Percentiles rank a stretch among this genome's conserved stretches.
Conservation (phyloP, 768 basidiomycete genomes). For the Ephemerocybe angulata region DNA sequence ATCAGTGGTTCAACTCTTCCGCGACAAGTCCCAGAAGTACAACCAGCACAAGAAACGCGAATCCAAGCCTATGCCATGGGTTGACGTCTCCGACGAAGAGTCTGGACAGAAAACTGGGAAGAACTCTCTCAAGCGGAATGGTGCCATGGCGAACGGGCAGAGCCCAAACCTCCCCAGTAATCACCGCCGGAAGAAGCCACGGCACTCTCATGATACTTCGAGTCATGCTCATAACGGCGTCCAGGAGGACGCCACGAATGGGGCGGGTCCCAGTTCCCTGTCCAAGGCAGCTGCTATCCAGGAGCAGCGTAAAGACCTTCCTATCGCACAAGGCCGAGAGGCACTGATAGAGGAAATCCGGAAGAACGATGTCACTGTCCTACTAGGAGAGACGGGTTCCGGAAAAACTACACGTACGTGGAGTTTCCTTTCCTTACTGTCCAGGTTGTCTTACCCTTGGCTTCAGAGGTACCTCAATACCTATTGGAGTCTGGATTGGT, state of each 20-base stretch:
- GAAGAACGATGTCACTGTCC: slow-evolving; percentile 79
- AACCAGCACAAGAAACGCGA: slow-evolving; percentile 23
- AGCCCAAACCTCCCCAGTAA: not conserved
- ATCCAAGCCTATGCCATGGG: slow-evolving; percentile 31
- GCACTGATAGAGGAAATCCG: slow-evolving; percentile 69
- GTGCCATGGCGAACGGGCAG: slow-evolving; percentile 24
- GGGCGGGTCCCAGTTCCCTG: slow-evolving; percentile 22
- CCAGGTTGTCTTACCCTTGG: not conserved
- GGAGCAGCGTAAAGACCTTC: slow-evolving; percentile 66
- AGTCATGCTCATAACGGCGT: slow-evolving; percentile 2
- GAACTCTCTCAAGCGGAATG: slow-evolving; percentile 27
- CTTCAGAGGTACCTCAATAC: slow-evolving; percentile 92
- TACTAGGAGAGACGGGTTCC: slow-evolving; percentile 96
- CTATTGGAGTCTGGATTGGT: slow-evolving; percentile 79
- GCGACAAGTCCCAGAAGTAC: slow-evolving; percentile 21
- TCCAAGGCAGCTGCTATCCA: slow-evolving; percentile 40
- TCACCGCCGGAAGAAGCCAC: slow-evolving; percentile 28
- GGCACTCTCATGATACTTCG: slow-evolving; percentile 19
- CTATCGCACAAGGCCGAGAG: slow-evolving; percentile 76
- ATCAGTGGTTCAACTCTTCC: slow-evolving; percentile 16
- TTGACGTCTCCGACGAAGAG: slow-evolving; percentile 41
- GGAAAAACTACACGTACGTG: slow-evolving; percentile 99
- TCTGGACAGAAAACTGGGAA: slow-evolving; percentile 20
- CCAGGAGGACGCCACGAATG: slow-evolving; percentile 13
- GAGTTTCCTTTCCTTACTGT: slow-evolving; percentile 31